These are phyloP conservation scores for Eucalyptus polybractea DNA, from an alignment of 345 rosid species.

Conservation along the genomic window DNA sequence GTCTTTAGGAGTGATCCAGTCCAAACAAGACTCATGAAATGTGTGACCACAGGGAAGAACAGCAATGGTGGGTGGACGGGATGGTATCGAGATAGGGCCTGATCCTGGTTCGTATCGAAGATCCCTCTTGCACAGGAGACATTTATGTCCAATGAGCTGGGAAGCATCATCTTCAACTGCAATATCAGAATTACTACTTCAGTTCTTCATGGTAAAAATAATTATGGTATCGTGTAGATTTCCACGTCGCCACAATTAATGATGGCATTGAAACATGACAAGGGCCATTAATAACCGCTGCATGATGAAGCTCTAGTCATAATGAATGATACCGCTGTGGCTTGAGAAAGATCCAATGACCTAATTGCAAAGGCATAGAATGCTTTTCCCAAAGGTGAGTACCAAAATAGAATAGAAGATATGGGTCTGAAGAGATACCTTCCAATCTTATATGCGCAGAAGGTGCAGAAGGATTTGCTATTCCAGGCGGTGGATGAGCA, in stretches of 20 bases:
- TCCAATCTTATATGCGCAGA: background rate
- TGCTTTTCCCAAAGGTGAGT: background rate
- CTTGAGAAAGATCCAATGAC: background rate
- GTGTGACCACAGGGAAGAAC: slow-evolving; percentile 37
- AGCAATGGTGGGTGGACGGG: slow-evolving; percentile 9
- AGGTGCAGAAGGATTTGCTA: background rate
- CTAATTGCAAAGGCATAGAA: background rate
- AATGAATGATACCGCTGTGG: background rate
- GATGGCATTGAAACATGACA: background rate
- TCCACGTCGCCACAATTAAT: background rate
- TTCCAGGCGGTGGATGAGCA: background rate
- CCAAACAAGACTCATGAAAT: slow-evolving; percentile 27
- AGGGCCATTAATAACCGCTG: background rate
- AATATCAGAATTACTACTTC: background rate
- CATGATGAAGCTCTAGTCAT: background rate
- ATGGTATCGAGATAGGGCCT: slow-evolving; percentile 5
- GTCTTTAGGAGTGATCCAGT: slow-evolving; percentile 8
- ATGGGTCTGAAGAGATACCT: background rate
- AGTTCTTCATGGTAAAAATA: background rate
- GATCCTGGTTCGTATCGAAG: slow-evolving; percentile 11
- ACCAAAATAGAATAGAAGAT: background rate
- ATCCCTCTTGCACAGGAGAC: slow-evolving; percentile 27
- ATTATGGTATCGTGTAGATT: background rate
- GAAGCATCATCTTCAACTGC: background rate
- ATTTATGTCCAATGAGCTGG: slow-evolving; percentile 6